Conservation (phyloP, 2,329 filamentous ascomycete species). For the Xylariaceae sp. region DNA sequence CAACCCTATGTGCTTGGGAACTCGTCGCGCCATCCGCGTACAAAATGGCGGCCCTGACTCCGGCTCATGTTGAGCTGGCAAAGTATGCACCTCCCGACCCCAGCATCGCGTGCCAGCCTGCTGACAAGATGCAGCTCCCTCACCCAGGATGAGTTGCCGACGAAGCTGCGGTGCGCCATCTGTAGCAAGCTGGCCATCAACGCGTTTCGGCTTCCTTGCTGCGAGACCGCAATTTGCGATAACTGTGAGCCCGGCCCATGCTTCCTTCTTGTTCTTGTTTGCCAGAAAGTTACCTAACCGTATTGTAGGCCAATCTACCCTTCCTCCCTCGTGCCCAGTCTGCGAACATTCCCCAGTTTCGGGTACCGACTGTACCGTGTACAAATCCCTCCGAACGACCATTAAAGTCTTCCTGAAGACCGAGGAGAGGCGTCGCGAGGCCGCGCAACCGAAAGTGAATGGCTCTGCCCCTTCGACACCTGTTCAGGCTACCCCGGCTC, state of each 20-base stretch:
- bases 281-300: slow-evolving; percentile 2
- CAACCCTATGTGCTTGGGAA: slow-evolving; percentile 13
- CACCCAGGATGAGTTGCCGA: slow-evolving; percentile 78
- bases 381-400: slow-evolving; percentile 87
- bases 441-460: slow-evolving; percentile 43
- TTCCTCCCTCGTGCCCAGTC: slow-evolving; percentile 77
- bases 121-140: slow-evolving; percentile 52
- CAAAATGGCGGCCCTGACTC: slow-evolving; percentile 30
- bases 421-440: slow-evolving; percentile 81
- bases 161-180: slow-evolving; percentile 88
- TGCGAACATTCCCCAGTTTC: slow-evolving; percentile 89
- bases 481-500: slow-evolving; percentile 32
- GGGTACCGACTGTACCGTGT: slow-evolving; percentile 75
- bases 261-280: slow-evolving; percentile 6
- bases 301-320: slow-evolving; percentile 60
- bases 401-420: slow-evolving; percentile 86
- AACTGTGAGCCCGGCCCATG: slow-evolving; percentile 65
- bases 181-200: slow-evolving; percentile 89
- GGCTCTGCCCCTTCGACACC: slow-evolving; percentile 33
- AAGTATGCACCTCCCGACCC: slow-evolving; percentile 32
- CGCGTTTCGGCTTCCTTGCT: slow-evolving; percentile 86
- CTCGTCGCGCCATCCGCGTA: slow-evolving; percentile 7
- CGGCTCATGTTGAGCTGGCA: slow-evolving; percentile 52
- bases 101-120: no score
- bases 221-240: slow-evolving; percentile 90